Base-by-base conservation (phyloP, 2,329 filamentous ascomycete genomes). In the Chrysosporium keratinophilum region DNA sequence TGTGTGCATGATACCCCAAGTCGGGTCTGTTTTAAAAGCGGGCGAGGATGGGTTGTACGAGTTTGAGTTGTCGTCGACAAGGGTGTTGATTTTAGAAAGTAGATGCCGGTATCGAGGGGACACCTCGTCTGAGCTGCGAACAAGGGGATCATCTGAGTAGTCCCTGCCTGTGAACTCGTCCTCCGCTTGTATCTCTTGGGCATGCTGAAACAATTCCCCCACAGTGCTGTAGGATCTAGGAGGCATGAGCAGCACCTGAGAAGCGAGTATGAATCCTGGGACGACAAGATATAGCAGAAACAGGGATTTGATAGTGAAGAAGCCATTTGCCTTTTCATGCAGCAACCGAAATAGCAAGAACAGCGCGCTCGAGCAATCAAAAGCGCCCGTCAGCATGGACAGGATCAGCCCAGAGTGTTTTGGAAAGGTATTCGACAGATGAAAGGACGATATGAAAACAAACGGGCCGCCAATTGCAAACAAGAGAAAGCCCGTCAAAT, bases 1-100 rank as follows among this genome's bases (percentile, higher is more conserved):
- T 49, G 82, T 82, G 65, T 95, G 90, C 70, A 95, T 79, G 19
- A 85, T 84, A 23, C 90, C 90, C 86, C 88, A 95, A 34, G 95
- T 34, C 1, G 52, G 76, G 43, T 80, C 78, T 42, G 86, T 76
- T 42, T 73, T 78, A 56, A 84, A 80, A 42, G 79, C 79, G 41
- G 78, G 11, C 11, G 11, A 37, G 1, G 49, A 37, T 15, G 20
- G 5, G 9, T 41, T 31, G 31, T 39, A 28, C 15, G 45, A 37
- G 17, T 20, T 37, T 15, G 33, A n/a, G 14, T n/a, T 5, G 20
- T 20, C 62, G 6, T 87, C 86, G 0, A 95, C 74, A 1, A 95
- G 46, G 12, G 11, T 41, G 5, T 52, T 1, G 70, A 69, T 12
- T 80, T 73, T 0, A 78, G 75, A 11, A 78, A 71, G 53, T 83